Base-by-base conservation (phyloP, 2,329 filamentous ascomycete genomes). In the Cryphonectria parasitica region DNA sequence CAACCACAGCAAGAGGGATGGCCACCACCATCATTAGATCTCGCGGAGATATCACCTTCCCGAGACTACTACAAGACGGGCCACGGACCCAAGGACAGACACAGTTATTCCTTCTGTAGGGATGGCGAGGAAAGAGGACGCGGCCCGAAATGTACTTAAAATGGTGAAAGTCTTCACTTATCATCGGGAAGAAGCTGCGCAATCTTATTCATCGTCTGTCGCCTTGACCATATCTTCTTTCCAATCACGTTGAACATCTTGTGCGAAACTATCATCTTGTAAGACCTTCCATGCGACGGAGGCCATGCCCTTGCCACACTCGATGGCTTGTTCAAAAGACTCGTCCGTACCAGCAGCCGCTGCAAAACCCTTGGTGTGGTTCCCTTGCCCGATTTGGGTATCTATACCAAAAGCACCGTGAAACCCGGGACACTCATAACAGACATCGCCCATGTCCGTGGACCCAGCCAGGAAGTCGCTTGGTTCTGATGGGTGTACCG, bases 361-460 rank as follows among this genome's bases (percentile, higher is more conserved):
- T 0, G 82, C 78, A 72, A 84, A 84, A 11, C 79, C 76, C 25
- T 79, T 80, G 0, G 82, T 84, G 72, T 84, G 82, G 72, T 84
- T 84, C 41, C 80, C 79, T 60, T 76, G 75, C 72, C 78, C 78
- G 71, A 74, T 72, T 19, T 79, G 76, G 0, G 78, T 77, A 4
- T 75, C 76, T 64, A 84, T 83, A 28, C 78, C 79, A 72, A 84
- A 83, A 13, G 79, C 78, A 0, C 80, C 81, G 67, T 84, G 81
- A 72, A 84, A 83, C 0, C 81, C 81, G 1, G 82, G 82, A 17
- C 82, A 80, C 36, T 78, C 79, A 67, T 84, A 83, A 19, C 81
- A 83, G 5, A 84, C 81, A 70, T 84, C 81, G 1, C 82, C 82
- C 83, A 78, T 80, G 60, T 80, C 79, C 8, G 79, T 80, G 41